Base-by-base conservation (phyloP, 1,284 basidiomycete species). In the Meira nashicola region DNA sequence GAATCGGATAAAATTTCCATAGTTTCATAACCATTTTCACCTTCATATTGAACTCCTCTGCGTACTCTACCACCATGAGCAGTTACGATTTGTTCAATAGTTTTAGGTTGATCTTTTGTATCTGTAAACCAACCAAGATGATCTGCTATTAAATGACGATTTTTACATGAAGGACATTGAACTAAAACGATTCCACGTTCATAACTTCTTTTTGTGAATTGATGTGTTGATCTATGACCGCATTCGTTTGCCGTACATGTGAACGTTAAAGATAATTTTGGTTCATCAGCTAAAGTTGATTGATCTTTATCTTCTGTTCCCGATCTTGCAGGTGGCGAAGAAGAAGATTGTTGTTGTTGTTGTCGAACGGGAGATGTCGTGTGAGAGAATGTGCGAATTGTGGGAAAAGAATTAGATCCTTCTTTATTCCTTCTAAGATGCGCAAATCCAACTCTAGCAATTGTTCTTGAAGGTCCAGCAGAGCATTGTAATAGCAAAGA, bases 101-200 rank as follows among this genome's bases (percentile, higher is more conserved):
- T 78, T 37, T 65, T 63, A 1, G 76, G 71, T 48, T 78, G 71
- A 25, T 61, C 55, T n/a, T 64, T 46, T 2, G 51, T 58, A 38
- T 77, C 62, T 15, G 66, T 73, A 50, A 78, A 78, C 76, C 76
- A 78, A 14, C 63, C 66, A 19, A 78, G 64, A 46, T 78, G 71
- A 55, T 78, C 76, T 0, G 76, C 76, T 43, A 78, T 78, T n/a
- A 78, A 54, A 50, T 78, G 76, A 12, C 92, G 81, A 74, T 90
- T 92, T 73, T 89, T 86, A 80, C 94, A 97, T 15, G 85, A 85
- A 1, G 93, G 92, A 80, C 94, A 97, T 75, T 94, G 86, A 0
- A 96, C 86, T 37, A 98, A 82, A 1, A 97, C 93, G 57, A 97
- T 88, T 0, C 94, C 94, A 50, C 83, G 85, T 71, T 88, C 84